Percentiles rank a stretch among this genome's conserved stretches.
phyloP scores from a whole-genome alignment of 495 filamentous ascomycete genomes.

The Chlorociboria aeruginascens region DNA sequence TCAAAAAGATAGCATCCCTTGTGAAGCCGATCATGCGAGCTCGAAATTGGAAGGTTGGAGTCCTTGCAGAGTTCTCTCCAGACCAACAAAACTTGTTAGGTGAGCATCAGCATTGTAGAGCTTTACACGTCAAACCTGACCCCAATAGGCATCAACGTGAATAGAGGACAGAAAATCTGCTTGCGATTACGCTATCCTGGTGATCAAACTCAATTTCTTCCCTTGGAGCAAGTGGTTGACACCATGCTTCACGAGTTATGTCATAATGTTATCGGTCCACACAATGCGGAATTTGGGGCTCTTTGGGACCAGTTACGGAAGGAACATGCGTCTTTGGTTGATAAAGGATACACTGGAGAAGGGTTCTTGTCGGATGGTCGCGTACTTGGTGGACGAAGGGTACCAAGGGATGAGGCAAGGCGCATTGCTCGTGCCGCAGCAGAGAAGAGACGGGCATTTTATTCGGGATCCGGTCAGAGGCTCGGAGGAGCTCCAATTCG shows the following conservation, averaged over 20 bases:
- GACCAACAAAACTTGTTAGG: constrained; percentile 63
- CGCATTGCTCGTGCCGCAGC: constrained; percentile 65
- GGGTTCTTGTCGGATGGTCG: constrained; percentile 71
- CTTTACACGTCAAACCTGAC: neutral
- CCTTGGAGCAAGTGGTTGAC: constrained; percentile 67
- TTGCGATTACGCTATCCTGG: constrained; percentile 69
- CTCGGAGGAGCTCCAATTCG: constrained; percentile 55
- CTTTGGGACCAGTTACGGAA: constrained; percentile 83
- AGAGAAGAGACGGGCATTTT: constrained; percentile 50
- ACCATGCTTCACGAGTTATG: constrained; percentile 95
- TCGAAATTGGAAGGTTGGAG: constrained; percentile 65
- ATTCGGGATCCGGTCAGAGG: constrained; percentile 55
- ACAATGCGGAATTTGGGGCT: constrained; percentile 70
- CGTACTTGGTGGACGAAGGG: constrained; percentile 53
- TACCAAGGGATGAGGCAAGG: constrained; percentile 65
- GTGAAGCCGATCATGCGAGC: constrained; percentile 95
- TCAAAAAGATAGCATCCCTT: constrained; percentile 75
- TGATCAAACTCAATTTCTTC: constrained; percentile 68
- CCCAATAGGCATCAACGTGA: constrained; percentile 59
- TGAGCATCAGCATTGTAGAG: constrained; percentile 14
- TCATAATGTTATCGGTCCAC: constrained; percentile 77
- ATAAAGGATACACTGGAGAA: constrained; percentile 86
- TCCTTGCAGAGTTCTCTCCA: constrained; percentile 79
- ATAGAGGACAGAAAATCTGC: constrained; percentile 65
- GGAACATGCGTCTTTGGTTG: constrained; percentile 60